Evolutionary conservation across 352 stramenopile species (phyloP).

Genomic region (Pythium volutum): DNA sequence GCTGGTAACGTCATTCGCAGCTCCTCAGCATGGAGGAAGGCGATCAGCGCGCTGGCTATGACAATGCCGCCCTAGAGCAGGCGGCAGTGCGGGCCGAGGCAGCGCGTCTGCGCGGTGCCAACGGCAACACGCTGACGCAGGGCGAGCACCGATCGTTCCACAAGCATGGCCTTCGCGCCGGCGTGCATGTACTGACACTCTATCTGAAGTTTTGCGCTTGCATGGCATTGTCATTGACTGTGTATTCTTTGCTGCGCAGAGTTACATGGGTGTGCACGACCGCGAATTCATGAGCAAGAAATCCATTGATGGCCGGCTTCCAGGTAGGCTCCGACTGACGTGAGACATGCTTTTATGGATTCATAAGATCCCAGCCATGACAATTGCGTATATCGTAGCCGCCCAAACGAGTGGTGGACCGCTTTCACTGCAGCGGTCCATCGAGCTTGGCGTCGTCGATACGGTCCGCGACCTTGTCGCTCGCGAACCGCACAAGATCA

Average conservation of each 20-base stretch:
- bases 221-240: background rate
- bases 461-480: slow-evolving; percentile 15
- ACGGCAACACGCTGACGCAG: slow-evolving; percentile 39
- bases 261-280: slow-evolving; percentile 43
- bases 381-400: slow-evolving; percentile 1
- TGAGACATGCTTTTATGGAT: background rate
- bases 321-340: slow-evolving; percentile 13
- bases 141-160: slow-evolving; percentile 33
- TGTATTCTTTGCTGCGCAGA: slow-evolving; percentile 26
- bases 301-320: slow-evolving; percentile 28
- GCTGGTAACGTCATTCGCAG: background rate
- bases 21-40: slow-evolving; percentile 8
- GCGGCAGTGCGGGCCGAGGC: slow-evolving; percentile 24
- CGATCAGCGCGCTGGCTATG: slow-evolving; percentile 10
- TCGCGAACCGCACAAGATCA: slow-evolving; percentile 4
- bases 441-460: slow-evolving; percentile 45
- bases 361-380: background rate
- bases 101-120: slow-evolving; percentile 33
- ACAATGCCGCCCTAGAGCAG: background rate
- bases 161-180: slow-evolving; percentile 12
- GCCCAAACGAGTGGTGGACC: slow-evolving; percentile 35
- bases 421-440: slow-evolving; percentile 46
- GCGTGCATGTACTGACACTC: slow-evolving; percentile 4
- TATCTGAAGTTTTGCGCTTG: background rate
- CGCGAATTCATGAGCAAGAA: slow-evolving; percentile 42